A percentile compares a stretch with the other conserved stretches of the same genome.
These are phyloP conservation scores for Tilletia indica DNA, from an alignment of 1,284 basidiomycete genomes.

Conservation along the genomic window DNA sequence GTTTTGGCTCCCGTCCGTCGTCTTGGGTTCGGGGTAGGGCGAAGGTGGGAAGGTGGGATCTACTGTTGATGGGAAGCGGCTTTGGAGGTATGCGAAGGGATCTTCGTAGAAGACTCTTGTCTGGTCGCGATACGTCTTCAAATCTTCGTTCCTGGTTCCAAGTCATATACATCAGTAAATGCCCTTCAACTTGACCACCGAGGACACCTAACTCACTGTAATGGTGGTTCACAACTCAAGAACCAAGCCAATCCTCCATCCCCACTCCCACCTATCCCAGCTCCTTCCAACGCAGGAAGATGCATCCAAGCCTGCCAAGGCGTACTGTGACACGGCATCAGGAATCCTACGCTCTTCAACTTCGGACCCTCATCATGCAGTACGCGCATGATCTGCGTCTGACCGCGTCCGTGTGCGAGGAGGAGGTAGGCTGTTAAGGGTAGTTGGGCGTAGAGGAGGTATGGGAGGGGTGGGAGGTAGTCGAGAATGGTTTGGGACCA, in stretches of 20 bases:
- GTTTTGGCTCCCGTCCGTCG: slow-evolving; percentile 19
- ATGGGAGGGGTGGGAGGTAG: not conserved
- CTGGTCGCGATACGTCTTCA: slow-evolving; percentile 71
- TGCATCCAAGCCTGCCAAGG: slow-evolving; percentile 91
- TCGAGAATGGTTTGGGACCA: not conserved
- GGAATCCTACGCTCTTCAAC: slow-evolving; percentile 68
- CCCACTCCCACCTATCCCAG: not conserved
- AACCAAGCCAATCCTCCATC: slow-evolving; percentile 35
- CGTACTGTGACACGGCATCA: slow-evolving; percentile 98
- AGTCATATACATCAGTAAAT: too few species aligned
- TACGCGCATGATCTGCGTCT: slow-evolving; percentile 34
- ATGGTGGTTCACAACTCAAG: slow-evolving; percentile 36
- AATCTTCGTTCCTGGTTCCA: not conserved
- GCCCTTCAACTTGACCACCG: too few species aligned
- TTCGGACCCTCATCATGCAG: slow-evolving; percentile 23
- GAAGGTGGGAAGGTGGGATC: slow-evolving; percentile 69
- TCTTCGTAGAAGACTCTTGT: slow-evolving; percentile 77
- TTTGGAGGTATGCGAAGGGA: slow-evolving; percentile 68
- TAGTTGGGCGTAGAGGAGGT: slow-evolving; percentile 31
- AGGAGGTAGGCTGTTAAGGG: slow-evolving; percentile 34
- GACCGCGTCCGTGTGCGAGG: slow-evolving; percentile 36
- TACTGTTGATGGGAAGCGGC: slow-evolving; percentile 68
- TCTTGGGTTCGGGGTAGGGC: slow-evolving; percentile 59
- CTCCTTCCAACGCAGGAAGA: slow-evolving; percentile 19
- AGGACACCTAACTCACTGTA: not conserved